Conservation (phyloP, 257 asterid genomes). For the Eucommia ulmoides region DNA sequence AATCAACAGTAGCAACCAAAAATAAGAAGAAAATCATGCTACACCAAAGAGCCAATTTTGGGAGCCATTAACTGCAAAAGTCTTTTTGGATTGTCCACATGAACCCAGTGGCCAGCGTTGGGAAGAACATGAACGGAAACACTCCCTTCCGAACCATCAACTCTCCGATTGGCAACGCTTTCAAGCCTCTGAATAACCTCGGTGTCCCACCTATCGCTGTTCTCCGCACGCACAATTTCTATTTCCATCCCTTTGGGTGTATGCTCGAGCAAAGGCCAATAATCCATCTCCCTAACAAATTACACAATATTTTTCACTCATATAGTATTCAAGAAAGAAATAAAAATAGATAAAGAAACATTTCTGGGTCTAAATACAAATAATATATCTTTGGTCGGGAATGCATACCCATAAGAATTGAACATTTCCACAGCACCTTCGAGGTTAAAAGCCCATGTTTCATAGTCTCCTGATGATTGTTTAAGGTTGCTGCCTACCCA, state of each 20-base stretch:
- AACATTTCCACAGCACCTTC: slow-evolving; percentile 90
- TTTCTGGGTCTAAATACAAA: background rate
- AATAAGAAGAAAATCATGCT: slow-evolving; percentile 6
- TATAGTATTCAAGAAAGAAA: background rate
- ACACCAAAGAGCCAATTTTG: slow-evolving; percentile 45
- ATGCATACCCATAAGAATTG: slow-evolving; percentile 54
- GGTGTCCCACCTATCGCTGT: slow-evolving; percentile 72
- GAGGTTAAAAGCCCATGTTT: slow-evolving; percentile 75
- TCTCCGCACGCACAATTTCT: slow-evolving; percentile 62
- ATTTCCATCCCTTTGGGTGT: slow-evolving; percentile 70
- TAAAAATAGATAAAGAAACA: background rate
- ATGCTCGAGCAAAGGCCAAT: slow-evolving; percentile 54
- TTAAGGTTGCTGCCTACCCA: slow-evolving; percentile 95
- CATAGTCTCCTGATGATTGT: slow-evolving; percentile 54
- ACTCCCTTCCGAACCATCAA: slow-evolving; percentile 39
- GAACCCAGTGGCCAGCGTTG: slow-evolving; percentile 95
- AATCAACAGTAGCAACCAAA: too few species aligned
- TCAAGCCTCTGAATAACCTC: slow-evolving; percentile 49
- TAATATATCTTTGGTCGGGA: too few species aligned
- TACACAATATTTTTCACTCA: background rate
- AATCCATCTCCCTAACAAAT: slow-evolving; percentile 54
- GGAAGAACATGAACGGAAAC: slow-evolving; percentile 58
- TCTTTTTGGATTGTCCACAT: slow-evolving; percentile 87
- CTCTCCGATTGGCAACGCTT: slow-evolving; percentile 21
- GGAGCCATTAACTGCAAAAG: slow-evolving; percentile 77